Percentiles rank a stretch among this genome's conserved stretches.
Conservation (phyloP, 495 filamentous ascomycete species). For the Usnea hakonensis region DNA sequence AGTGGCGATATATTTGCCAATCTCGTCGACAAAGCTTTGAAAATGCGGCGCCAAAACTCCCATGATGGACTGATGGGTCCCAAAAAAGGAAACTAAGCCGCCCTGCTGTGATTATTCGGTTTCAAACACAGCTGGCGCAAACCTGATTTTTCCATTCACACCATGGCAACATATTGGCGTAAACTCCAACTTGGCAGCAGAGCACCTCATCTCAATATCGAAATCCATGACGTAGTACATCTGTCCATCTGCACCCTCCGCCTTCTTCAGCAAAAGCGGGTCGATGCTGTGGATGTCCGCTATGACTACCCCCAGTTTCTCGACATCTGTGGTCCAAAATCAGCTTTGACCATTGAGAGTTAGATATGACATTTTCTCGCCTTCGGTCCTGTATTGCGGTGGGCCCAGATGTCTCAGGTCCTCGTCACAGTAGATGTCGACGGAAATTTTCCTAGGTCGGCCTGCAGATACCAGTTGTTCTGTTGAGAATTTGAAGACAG, state of each 20-base stretch:
- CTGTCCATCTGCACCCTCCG: not conserved
- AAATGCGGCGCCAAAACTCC: too few species aligned
- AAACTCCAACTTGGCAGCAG: not conserved
- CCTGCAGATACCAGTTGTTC: constrained; percentile 6
- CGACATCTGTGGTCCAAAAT: not conserved
- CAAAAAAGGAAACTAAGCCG: not conserved
- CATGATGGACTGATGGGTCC: not conserved
- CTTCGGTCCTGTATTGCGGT: not conserved
- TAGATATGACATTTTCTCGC: not conserved
- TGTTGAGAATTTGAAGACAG: constrained; percentile 6
- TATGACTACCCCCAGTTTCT: not conserved
- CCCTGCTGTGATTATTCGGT: not conserved
- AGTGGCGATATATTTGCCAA: too few species aligned
- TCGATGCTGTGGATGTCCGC: constrained; percentile 1
- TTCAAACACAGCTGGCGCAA: not conserved
- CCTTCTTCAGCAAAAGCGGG: not conserved
- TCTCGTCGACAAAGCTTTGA: too few species aligned
- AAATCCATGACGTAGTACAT: not conserved
- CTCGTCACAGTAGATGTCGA: not conserved
- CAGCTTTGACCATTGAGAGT: not conserved
- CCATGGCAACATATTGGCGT: not conserved
- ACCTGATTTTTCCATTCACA: not conserved
- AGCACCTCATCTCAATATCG: not conserved
- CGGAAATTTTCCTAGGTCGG: not conserved
- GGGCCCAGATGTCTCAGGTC: not conserved